Base-by-base conservation (phyloP, 2,329 filamentous ascomycete species). In the Neopestalotiopsis sp. region DNA sequence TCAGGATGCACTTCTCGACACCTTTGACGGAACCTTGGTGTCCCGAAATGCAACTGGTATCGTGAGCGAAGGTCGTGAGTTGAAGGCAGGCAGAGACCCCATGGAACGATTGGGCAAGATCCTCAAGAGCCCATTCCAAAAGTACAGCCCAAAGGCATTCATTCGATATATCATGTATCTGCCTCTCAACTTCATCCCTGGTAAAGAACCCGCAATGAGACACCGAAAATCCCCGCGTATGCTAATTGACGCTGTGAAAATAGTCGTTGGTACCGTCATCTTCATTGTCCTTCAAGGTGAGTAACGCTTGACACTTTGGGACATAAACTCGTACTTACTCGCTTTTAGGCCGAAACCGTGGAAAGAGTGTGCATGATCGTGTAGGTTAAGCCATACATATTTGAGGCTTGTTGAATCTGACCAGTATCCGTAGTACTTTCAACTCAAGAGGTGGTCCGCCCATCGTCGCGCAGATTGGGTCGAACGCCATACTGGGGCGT, bases 181-280 rank as follows among this genome's bases (percentile, higher is more conserved):
- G 57, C 95, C 95, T 12, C 86, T 98, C 70, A 98, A 98, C 83
- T 94, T 97, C 78, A 94, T 98, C 66, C 95, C 95, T 0, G 77
- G 81, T 83, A 79, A 28, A 65, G 45, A 20, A n/a, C 30, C n/a
- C 52, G 10, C 10, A 13, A 12, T n/a, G 24, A 28, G 4, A 28
- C 32, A 45, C 17, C 24, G 7, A 14, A 59, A 30, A 6, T 30
- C 57, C 12, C 57, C 13, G 34, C 6, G 6, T 38, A 38, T 59
- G 56, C 57, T 65, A 52, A 65, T 30, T 20, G 3, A 40, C 3
- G 13, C 10, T 52, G 6, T 59, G 32, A 42, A 30, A n/a, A 64
- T 67, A 81, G 87, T 98, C 0, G 89, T 97, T 20, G 95, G 95
- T 5, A 97, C 95, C 0, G 83, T 90, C 7, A 83, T 94, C 4